phyloP scores from a whole-genome alignment of 352 stramenopile species.

The Globisporangium spiculum region DNA sequence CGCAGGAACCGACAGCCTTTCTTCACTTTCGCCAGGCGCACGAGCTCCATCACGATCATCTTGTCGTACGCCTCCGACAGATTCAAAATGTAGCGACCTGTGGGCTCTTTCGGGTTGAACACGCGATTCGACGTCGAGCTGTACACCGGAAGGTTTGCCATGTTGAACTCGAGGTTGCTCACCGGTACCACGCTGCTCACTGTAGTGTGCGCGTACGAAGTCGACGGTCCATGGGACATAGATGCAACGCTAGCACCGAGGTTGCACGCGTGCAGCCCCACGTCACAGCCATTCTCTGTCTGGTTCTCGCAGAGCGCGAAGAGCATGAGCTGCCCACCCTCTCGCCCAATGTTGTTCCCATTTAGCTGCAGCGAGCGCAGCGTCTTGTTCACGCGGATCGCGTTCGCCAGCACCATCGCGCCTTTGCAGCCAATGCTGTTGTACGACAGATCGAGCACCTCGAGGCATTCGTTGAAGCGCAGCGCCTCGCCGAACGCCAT shows the following conservation, averaged over 20 bases:
- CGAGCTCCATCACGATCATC: slow-evolving; percentile 73
- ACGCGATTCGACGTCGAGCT: slow-evolving; percentile 31
- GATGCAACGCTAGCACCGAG: slow-evolving; percentile 29
- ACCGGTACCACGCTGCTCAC: background rate
- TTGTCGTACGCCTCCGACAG: slow-evolving; percentile 69
- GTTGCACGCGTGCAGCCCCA: slow-evolving; percentile 67
- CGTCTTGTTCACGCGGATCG: slow-evolving; percentile 55
- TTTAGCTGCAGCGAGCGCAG: slow-evolving; percentile 65
- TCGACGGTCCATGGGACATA: slow-evolving; percentile 2
- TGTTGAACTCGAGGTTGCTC: slow-evolving; percentile 24
- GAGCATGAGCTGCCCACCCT: slow-evolving; percentile 69
- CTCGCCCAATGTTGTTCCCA: slow-evolving; percentile 69
- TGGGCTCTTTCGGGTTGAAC: slow-evolving; percentile 73
- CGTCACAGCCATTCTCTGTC: slow-evolving; percentile 44
- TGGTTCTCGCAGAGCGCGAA: slow-evolving; percentile 60
- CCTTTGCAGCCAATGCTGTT: slow-evolving; percentile 79
- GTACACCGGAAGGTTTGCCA: slow-evolving; percentile 42
- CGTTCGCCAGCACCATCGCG: slow-evolving; percentile 66
- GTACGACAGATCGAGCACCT: slow-evolving; percentile 70
- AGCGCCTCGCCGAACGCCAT: slow-evolving; percentile 78
- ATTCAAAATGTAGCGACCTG: slow-evolving; percentile 65
- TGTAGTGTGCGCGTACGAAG: background rate
- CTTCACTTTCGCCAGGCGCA: slow-evolving; percentile 63
- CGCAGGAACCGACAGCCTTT: slow-evolving; percentile 73
- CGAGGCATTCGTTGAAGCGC: slow-evolving; percentile 53